Percentiles rank a stretch among this genome's conserved stretches.
phyloP scores from a whole-genome alignment of 345 rosid genomes.

The Draba incana region DNA sequence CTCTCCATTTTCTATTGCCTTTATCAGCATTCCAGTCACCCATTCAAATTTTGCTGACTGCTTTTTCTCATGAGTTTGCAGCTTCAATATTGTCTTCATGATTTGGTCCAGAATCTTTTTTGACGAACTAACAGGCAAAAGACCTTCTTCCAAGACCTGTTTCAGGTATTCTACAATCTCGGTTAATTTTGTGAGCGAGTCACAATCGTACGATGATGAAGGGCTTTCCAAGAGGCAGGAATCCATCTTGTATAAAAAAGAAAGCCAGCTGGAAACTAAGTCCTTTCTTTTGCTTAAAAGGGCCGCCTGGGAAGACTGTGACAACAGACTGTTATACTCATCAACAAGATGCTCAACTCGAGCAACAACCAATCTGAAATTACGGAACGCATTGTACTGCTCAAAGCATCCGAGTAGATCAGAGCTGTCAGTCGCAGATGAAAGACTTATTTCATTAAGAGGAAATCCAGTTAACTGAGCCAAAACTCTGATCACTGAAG shows the following conservation, averaged over 20 bases:
- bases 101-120: constrained; percentile 55
- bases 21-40: constrained; percentile 79
- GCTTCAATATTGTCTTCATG: constrained; percentile 54
- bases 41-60: constrained; percentile 90
- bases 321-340: constrained; percentile 63
- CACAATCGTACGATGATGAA: constrained; percentile 41
- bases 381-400: constrained; percentile 83
- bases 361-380: constrained; percentile 60
- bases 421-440: constrained; percentile 90
- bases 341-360: constrained; percentile 64
- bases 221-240: constrained; percentile 47
- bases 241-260: constrained; percentile 53
- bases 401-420: constrained; percentile 96
- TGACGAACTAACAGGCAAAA: constrained; percentile 55
- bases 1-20: constrained; percentile 94
- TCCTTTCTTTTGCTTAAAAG: constrained; percentile 7
- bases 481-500: constrained; percentile 79
- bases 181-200: constrained; percentile 53
- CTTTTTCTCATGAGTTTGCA: constrained; percentile 52
- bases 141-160: constrained; percentile 44
- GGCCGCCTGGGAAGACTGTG: constrained; percentile 51
- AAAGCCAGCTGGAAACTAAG: constrained; percentile 66
- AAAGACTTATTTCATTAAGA: constrained; percentile 81
- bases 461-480: constrained; percentile 79
- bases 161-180: constrained; percentile 58